Evolutionary conservation across 2,329 filamentous ascomycete genomes (phyloP).

Genomic region (Xylariaceae sp.): DNA sequence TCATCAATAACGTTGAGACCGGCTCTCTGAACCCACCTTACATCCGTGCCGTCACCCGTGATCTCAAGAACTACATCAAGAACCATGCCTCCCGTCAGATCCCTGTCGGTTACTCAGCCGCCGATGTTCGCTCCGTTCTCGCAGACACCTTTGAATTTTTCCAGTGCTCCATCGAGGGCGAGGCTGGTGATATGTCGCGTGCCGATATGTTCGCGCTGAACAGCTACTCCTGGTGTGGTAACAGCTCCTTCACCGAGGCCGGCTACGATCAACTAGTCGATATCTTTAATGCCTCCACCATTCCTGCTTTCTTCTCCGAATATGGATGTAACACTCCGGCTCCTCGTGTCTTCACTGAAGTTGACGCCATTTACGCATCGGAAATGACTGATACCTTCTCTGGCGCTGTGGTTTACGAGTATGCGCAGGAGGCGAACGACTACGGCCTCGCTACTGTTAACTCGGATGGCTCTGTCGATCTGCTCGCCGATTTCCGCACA

Average conservation of each 20-base stretch:
- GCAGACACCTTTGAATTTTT: slow-evolving; percentile 74
- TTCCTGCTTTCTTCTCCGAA: slow-evolving; percentile 81
- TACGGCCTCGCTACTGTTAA: slow-evolving; percentile 63
- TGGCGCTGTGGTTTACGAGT: slow-evolving; percentile 80
- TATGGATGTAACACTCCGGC: slow-evolving; percentile 70
- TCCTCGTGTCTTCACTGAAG: slow-evolving; percentile 75
- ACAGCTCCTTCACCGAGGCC: slow-evolving; percentile 59
- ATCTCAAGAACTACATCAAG: slow-evolving; percentile 77
- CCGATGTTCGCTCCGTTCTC: slow-evolving; percentile 70
- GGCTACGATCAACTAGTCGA: slow-evolving; percentile 60
- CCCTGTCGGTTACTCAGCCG: slow-evolving; percentile 76
- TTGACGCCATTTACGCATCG: slow-evolving; percentile 65
- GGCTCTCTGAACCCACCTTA: slow-evolving; percentile 64
- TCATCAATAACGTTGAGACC: slow-evolving; percentile 63
- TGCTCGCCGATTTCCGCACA: slow-evolving; percentile 66
- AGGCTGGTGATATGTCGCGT: slow-evolving; percentile 56
- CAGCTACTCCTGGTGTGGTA: slow-evolving; percentile 69
- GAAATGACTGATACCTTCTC: slow-evolving; percentile 67
- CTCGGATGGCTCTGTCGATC: slow-evolving; percentile 51
- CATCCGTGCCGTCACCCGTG: slow-evolving; percentile 69
- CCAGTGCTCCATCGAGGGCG: slow-evolving; percentile 57
- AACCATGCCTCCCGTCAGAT: slow-evolving; percentile 64
- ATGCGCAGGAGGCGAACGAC: slow-evolving; percentile 64
- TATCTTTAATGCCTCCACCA: slow-evolving; percentile 61
- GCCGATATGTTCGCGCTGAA: slow-evolving; percentile 77